Evolutionary conservation across 2,329 filamentous ascomycete species (phyloP).

Genomic region (Fusarium compactum): DNA sequence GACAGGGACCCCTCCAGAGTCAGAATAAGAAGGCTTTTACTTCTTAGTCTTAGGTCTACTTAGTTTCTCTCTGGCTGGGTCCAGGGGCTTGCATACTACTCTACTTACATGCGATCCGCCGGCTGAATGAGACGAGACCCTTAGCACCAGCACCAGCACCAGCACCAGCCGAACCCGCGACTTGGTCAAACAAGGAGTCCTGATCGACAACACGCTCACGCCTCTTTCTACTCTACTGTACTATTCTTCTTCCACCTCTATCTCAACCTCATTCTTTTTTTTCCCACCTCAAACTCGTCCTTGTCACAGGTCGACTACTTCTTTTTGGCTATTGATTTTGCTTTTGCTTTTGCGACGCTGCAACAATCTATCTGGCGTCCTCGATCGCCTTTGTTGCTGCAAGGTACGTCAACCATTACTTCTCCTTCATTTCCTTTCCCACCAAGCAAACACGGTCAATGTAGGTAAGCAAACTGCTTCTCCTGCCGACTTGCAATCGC

Average conservation of each 20-base stretch:
- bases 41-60: slow-evolving; percentile 8
- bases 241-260: slow-evolving; percentile 14
- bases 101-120: slow-evolving; percentile 23
- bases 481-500: slow-evolving; percentile 26
- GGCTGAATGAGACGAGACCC: slow-evolving; percentile 31
- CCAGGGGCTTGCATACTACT: slow-evolving; percentile 34
- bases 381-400: slow-evolving; percentile 24
- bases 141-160: slow-evolving; percentile 22
- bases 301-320: slow-evolving; percentile 28
- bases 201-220: slow-evolving; percentile 36
- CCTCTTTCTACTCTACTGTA: slow-evolving; percentile 11
- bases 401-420: slow-evolving; percentile 41
- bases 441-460: slow-evolving; percentile 10
- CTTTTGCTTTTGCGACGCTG: slow-evolving; percentile 38
- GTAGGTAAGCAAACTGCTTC: slow-evolving; percentile 19
- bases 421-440: slow-evolving; percentile 18
- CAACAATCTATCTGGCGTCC: slow-evolving; percentile 25
- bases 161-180: slow-evolving; percentile 10
- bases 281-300: neutral
- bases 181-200: slow-evolving; percentile 35
- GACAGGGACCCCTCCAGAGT: slow-evolving; percentile 11
- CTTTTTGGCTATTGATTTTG: slow-evolving; percentile 25
- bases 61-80: slow-evolving; percentile 21
- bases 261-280: slow-evolving; percentile 21
- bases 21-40: slow-evolving; percentile 36